Percentiles rank a stretch among this genome's conserved stretches.
Evolutionary conservation across 306 rosid genomes (phyloP).

Genomic region (Medicago arabica): DNA sequence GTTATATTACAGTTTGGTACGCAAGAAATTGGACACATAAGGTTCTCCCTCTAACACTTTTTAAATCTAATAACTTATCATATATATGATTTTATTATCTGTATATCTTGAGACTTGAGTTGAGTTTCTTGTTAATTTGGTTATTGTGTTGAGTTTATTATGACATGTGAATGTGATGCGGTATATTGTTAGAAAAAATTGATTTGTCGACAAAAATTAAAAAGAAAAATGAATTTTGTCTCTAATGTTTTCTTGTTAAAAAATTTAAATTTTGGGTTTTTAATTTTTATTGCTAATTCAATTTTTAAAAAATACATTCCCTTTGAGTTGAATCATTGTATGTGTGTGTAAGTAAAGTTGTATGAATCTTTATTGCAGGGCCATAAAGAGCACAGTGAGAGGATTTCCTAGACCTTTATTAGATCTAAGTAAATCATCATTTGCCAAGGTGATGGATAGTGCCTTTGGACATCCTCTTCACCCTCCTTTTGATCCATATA

Average conservation of each 20-base stretch:
- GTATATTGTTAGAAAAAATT: too few species aligned
- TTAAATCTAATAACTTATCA: neutral
- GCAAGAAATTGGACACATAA: constrained; percentile 79
- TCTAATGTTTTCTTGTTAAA: neutral
- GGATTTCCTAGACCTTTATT: constrained; percentile 83
- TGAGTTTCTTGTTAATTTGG: neutral
- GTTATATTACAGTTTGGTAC: constrained; percentile 60
- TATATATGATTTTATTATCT: neutral
- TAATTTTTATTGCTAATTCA: neutral
- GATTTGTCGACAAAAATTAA: neutral
- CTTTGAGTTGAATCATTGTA: neutral
- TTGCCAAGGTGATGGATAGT: constrained; percentile 54
- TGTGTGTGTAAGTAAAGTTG: neutral
- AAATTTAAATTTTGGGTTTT: too few species aligned
- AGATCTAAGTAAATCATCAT: constrained; percentile 56
- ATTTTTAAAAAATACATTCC: neutral
- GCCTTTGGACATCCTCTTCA: constrained; percentile 54
- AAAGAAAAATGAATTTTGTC: neutral
- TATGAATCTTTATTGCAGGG: constrained; percentile 45
- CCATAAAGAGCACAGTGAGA: constrained; percentile 56
- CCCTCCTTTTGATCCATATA: constrained; percentile 83
- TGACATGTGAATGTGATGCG: neutral
- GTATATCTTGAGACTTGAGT: neutral
- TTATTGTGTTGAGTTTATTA: too few species aligned
- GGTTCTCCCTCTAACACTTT: constrained; percentile 40